phyloP scores from a whole-genome alignment of 176 grass and related monocot genomes.

The Aegilops umbellulata region DNA sequence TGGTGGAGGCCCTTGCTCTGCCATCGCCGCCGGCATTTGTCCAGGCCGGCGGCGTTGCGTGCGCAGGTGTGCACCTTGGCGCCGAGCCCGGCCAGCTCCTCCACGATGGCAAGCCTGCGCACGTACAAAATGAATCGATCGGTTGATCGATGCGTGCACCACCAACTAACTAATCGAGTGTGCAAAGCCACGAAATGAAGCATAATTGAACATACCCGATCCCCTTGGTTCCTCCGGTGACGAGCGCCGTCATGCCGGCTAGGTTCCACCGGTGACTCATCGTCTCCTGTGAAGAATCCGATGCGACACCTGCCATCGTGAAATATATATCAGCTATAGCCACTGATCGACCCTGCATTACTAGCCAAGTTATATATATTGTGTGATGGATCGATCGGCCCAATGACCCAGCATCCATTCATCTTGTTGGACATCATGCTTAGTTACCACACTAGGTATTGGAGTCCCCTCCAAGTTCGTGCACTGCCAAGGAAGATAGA shows the following conservation, averaged over 20 bases:
- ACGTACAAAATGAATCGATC: background rate
- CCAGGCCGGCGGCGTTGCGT: constrained; percentile 27
- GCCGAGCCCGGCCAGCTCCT: constrained; percentile 40
- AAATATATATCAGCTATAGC: background rate
- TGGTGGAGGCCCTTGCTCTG: background rate
- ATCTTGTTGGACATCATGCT: background rate
- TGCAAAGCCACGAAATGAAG: background rate
- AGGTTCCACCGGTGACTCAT: constrained; percentile 32
- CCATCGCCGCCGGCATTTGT: constrained; percentile 34
- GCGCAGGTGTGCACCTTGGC: constrained; percentile 46
- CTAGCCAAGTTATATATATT: background rate
- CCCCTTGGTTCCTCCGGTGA: constrained; percentile 52
- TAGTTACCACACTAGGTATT: background rate
- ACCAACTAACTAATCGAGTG: background rate
- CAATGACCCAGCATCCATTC: background rate
- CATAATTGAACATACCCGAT: constrained; percentile 23
- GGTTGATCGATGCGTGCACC: background rate
- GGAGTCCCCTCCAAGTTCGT: background rate
- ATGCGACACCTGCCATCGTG: background rate
- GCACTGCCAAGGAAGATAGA: background rate
- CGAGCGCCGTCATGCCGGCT: constrained; percentile 31
- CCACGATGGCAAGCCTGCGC: constrained; percentile 36
- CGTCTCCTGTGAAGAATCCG: constrained; percentile 1
- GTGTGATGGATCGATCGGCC: background rate
- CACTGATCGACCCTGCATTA: background rate